These are phyloP conservation scores for Cynanchum wilfordii DNA, from an alignment of 257 asterid genomes.

Conservation along the genomic window DNA sequence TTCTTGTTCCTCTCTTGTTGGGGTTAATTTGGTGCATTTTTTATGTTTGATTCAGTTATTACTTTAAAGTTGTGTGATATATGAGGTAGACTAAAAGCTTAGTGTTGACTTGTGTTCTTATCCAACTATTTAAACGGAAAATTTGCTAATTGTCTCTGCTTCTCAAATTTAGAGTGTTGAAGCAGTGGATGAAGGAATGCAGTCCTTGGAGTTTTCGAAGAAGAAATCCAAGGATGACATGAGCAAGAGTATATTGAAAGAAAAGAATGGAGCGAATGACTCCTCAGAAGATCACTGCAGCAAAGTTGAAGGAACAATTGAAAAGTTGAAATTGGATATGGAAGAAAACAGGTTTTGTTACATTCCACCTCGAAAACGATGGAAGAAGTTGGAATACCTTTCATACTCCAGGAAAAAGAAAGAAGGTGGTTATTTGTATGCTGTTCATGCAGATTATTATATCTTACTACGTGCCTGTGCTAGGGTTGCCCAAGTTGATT, in stretches of 20 bases:
- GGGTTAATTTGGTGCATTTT: not conserved
- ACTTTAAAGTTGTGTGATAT: not conserved
- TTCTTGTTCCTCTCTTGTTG: not conserved
- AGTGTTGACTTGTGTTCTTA: not conserved
- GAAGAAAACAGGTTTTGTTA: conserved; percentile 57
- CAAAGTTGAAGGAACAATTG: conserved; percentile 35
- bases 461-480: conserved; percentile 74
- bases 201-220: not conserved
- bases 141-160: not conserved
- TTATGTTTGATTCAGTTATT: not conserved
- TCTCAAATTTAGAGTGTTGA: conserved; percentile 32
- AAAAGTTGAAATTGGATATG: conserved; percentile 60
- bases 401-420: conserved; percentile 48
- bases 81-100: not conserved
- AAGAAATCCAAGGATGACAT: conserved; percentile 20
- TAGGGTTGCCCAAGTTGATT: conserved; percentile 58
- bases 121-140: not conserved
- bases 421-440: conserved; percentile 43
- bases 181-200: conserved; percentile 12
- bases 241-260: conserved; percentile 5
- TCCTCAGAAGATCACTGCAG: conserved; percentile 14
- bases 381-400: conserved; percentile 37
- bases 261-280: conserved; percentile 6
- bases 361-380: conserved; percentile 45
- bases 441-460: conserved; percentile 80